A percentile compares a stretch with the other conserved stretches of the same genome.
Evolutionary conservation across 176 grass and related monocot species (phyloP).

Genomic region (Aegilops bicornis): DNA sequence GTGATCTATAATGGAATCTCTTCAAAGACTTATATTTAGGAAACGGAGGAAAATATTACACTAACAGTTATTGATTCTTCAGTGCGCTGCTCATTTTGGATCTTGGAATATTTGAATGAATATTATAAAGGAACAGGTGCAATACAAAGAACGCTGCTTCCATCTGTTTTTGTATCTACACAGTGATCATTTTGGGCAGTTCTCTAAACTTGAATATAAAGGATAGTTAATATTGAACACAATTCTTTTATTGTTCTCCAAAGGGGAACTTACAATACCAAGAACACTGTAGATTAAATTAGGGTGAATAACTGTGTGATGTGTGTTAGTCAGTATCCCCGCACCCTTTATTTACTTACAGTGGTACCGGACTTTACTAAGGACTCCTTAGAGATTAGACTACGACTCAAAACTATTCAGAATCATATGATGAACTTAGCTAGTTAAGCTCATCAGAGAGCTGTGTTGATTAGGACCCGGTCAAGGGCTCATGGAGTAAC

Average conservation of each 20-base stretch:
- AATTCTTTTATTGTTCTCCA: neutral
- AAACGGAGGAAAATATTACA: neutral
- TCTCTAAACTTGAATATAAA: neutral
- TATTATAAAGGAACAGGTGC: neutral
- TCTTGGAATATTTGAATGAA: neutral
- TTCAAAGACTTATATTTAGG: no score
- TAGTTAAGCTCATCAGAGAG: constrained; percentile 26
- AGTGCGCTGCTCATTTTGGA: neutral
- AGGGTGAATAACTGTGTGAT: neutral
- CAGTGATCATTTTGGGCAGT: neutral
- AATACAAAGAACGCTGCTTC: neutral
- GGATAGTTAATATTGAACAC: neutral
- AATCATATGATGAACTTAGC: neutral
- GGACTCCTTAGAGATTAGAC: neutral
- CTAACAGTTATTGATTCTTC: neutral
- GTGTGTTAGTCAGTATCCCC: neutral
- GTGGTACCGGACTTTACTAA: neutral
- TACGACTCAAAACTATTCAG: neutral
- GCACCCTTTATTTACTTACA: neutral
- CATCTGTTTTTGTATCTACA: neutral
- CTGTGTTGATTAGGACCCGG: neutral
- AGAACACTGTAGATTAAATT: constrained; percentile 4
- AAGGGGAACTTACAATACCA: constrained; percentile 8
- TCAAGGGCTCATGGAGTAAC: neutral
- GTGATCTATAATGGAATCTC: no score